Evolutionary conservation across 352 stramenopile genomes (phyloP).

Genomic region (Globisporangium polare): DNA sequence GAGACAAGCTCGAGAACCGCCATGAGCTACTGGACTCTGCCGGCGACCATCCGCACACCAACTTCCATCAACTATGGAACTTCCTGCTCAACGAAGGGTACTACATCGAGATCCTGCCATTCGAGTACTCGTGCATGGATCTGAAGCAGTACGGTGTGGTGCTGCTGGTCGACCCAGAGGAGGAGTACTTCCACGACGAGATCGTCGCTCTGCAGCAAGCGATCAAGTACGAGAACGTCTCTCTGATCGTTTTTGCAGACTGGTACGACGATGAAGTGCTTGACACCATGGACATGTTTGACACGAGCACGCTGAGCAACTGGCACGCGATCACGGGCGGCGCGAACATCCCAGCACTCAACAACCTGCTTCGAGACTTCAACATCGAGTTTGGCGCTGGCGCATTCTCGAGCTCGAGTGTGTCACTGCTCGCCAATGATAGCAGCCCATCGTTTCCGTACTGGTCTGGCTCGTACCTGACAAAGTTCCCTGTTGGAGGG

Average conservation of each 20-base stretch:
- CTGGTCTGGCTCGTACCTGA: slow-evolving; percentile 60
- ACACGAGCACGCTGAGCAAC: slow-evolving; percentile 79
- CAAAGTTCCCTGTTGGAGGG: slow-evolving; percentile 59
- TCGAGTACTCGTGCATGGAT: slow-evolving; percentile 75
- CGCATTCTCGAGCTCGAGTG: slow-evolving; percentile 42
- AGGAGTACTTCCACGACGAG: slow-evolving; percentile 73
- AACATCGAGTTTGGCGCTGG: slow-evolving; percentile 61
- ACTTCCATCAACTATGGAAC: slow-evolving; percentile 84
- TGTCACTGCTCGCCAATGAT: slow-evolving; percentile 40
- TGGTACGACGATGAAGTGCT: slow-evolving; percentile 71
- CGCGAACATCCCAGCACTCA: slow-evolving; percentile 73
- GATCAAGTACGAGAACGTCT: slow-evolving; percentile 67
- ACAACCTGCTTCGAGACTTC: slow-evolving; percentile 58
- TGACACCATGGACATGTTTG: slow-evolving; percentile 66
- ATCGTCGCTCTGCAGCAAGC: slow-evolving; percentile 46
- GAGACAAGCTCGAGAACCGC: slow-evolving; percentile 68
- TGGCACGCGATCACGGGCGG: slow-evolving; percentile 77
- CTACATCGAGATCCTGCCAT: slow-evolving; percentile 76
- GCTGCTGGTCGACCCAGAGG: slow-evolving; percentile 79
- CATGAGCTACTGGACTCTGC: slow-evolving; percentile 68
- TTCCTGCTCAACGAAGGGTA: slow-evolving; percentile 60
- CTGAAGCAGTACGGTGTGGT: slow-evolving; percentile 68
- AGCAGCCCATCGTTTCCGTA: slow-evolving; percentile 41
- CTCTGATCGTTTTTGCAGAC: slow-evolving; percentile 71
- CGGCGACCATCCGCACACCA: slow-evolving; percentile 83